Evolutionary conservation across 306 rosid genomes (phyloP), one percentile per base, ranked within the genome.

Genomic region (Quercus suber): DNA sequence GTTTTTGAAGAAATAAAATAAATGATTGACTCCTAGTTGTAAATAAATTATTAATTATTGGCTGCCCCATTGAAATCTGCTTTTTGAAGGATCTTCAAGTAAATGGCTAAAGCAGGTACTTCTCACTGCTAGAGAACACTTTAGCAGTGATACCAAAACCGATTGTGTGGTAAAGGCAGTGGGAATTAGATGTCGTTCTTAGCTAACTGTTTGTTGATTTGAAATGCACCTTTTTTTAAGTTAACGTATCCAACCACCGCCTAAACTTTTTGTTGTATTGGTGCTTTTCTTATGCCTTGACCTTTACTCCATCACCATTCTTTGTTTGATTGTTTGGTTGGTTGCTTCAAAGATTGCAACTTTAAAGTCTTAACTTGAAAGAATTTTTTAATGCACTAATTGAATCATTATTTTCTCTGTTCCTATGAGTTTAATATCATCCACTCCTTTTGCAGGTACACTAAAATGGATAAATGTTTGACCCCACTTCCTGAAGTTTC

Each of bases 401-500:
- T 49, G 53, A 49, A 49, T 12, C 17, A 49, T 49, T 11, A 12
- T 49, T 64, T 6, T 28, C 3, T 25, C n/a, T 28, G 69, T 6
- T 67, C 23, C 71, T 33, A 31, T 31, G 14, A 18, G 43, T 65
- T 4, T 10, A 1, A 11, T 35, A 9, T 18, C 20, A 27, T 28
- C 23, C 71, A 3, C 30, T 17, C 20, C 18, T 56, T 60, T 5
- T 68, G 73, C 75, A 94, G 98, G 98, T 95, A 93, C 86, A 93
- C 97, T 20, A 90, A 90, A 84, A 68, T 93, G 86, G 97, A 88
- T 69, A 82, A 86, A 2, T 96, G 99, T 87, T 73, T 96, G 85
- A 96, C 96, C 52, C 97, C 91, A 81, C 88, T 96, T 7, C 99
- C 99, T 1, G 87, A 81, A 51, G 98, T 89, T 74, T 77, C 83